Percentiles rank a stretch among this genome's conserved stretches.
phyloP scores from a whole-genome alignment of 768 basidiomycete species.

The Lactifluus rugatus region DNA sequence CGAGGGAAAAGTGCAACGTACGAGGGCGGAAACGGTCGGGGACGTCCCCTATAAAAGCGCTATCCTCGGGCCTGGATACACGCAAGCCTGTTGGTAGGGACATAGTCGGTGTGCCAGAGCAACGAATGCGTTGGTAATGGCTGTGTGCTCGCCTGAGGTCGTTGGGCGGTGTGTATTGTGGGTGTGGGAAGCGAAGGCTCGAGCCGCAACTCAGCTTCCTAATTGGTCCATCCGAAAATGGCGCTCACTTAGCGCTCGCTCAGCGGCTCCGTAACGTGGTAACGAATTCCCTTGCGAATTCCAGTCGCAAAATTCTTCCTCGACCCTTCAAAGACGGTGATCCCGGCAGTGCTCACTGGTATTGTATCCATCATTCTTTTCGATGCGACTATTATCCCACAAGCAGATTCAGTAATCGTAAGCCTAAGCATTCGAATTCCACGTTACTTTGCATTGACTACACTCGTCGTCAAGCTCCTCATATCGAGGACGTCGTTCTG shows the following conservation, averaged over 20 bases:
- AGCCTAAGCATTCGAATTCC: constrained; percentile 28
- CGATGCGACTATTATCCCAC: neutral
- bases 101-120: neutral
- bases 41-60: neutral
- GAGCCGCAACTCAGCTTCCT: too few species aligned
- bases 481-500: neutral
- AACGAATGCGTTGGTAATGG: neutral
- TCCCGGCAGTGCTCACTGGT: constrained; percentile 37
- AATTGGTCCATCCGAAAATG: too few species aligned
- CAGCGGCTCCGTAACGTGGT: too few species aligned
- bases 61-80: neutral
- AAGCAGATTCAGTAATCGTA: constrained; percentile 33
- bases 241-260: too few species aligned
- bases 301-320: too few species aligned
- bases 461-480: too few species aligned
- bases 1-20: neutral
- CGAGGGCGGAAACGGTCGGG: neutral
- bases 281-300: too few species aligned
- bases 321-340: too few species aligned
- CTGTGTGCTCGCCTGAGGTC: neutral
- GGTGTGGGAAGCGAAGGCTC: too few species aligned
- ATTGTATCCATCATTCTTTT: constrained; percentile 7
- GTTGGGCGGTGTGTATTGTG: too few species aligned
- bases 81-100: neutral
- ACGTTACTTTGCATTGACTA: too few species aligned